phyloP scores from a whole-genome alignment of 2,329 filamentous ascomycete species.

The Monascus ruber region DNA sequence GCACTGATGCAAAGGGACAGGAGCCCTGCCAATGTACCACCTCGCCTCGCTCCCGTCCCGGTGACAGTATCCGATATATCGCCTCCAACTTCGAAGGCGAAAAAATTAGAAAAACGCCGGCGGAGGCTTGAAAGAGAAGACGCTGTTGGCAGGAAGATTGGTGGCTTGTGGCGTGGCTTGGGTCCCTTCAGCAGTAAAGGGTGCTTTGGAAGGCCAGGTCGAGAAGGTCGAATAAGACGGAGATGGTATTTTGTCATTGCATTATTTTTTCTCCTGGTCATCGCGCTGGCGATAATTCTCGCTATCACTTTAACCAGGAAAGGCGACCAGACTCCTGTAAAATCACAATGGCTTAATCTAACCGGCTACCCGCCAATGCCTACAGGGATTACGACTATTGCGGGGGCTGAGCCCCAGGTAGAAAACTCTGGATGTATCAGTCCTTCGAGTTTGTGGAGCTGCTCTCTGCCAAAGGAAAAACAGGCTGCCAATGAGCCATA shows the following conservation, averaged over 20 bases:
- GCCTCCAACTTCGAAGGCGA: slow-evolving; percentile 11
- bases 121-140: slow-evolving; percentile 57
- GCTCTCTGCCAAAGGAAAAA: slow-evolving; percentile 66
- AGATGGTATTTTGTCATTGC: slow-evolving; percentile 48
- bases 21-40: slow-evolving; percentile 10
- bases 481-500: slow-evolving; percentile 54
- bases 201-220: slow-evolving; percentile 52
- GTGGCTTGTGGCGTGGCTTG: slow-evolving; percentile 55
- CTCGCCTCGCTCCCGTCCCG: slow-evolving; percentile 14
- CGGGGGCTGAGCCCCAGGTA: slow-evolving; percentile 56
- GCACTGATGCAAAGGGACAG: slow-evolving; percentile 10
- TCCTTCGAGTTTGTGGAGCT: slow-evolving; percentile 73
- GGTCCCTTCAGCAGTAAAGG: slow-evolving; percentile 52
- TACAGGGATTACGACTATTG: slow-evolving; percentile 68
- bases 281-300: slow-evolving; percentile 48
- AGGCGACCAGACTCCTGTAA: slow-evolving; percentile 29
- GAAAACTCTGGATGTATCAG: slow-evolving; percentile 59
- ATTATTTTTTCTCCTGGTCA: slow-evolving; percentile 40
- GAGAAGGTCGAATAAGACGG: slow-evolving; percentile 52
- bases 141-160: slow-evolving; percentile 43
- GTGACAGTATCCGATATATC: slow-evolving; percentile 13
- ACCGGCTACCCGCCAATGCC: slow-evolving; percentile 80
- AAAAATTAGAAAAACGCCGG: slow-evolving; percentile 41
- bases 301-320: slow-evolving; percentile 44
- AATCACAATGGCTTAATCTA: slow-evolving; percentile 65